These are phyloP conservation scores for Bonia amplexicaulis DNA, from an alignment of 176 grass and related monocot genomes.

Conservation along the genomic window DNA sequence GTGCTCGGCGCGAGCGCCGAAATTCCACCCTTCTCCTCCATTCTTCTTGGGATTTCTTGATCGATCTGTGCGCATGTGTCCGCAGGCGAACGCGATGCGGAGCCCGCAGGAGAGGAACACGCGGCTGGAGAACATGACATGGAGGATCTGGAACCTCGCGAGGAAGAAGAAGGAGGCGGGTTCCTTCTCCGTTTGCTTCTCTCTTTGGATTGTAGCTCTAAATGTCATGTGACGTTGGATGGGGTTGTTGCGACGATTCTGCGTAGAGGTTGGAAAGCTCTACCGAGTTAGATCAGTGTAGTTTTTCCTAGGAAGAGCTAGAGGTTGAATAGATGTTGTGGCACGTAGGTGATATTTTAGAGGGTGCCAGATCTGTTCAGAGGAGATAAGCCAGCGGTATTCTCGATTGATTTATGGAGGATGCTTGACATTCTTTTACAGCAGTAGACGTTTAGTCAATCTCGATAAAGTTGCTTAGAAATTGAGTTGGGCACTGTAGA, in stretches of 20 bases:
- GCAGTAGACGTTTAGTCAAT: not conserved
- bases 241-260: not conserved
- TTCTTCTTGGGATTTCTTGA: not conserved
- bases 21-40: not conserved
- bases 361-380: slow-evolving; percentile 9
- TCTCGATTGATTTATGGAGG: not conserved
- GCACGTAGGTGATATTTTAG: not conserved
- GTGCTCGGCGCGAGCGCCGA: not conserved
- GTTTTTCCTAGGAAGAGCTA: not conserved
- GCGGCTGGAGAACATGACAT: slow-evolving; percentile 96
- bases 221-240: not conserved
- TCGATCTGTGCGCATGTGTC: slow-evolving; percentile 20
- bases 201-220: not conserved
- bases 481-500: not conserved
- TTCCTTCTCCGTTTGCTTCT: not conserved
- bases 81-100: slow-evolving; percentile 88
- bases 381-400: not conserved
- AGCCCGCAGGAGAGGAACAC: slow-evolving; percentile 99
- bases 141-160: slow-evolving; percentile 99
- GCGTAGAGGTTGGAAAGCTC: not conserved
- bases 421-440: not conserved
- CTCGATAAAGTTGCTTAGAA: not conserved
- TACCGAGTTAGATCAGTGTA: not conserved
- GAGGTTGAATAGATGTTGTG: not conserved
- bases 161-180: slow-evolving; percentile 97